These are phyloP conservation scores for Protomyces inundatus DNA, from an alignment of 1,139 yeast species.

Conservation along the genomic window DNA sequence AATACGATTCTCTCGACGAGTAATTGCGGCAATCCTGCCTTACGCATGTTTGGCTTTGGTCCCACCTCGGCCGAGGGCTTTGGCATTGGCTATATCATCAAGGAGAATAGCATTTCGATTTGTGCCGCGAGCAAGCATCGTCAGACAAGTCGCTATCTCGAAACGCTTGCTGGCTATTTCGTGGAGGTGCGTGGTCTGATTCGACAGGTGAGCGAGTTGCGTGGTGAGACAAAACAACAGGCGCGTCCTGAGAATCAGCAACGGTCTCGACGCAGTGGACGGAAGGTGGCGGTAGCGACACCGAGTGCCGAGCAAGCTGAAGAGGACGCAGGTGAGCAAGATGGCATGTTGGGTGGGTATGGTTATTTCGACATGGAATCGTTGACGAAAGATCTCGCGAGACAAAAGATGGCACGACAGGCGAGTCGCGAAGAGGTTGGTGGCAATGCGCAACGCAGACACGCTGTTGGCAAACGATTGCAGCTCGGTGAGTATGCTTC, in stretches of 20 bases:
- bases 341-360: constrained; percentile 63
- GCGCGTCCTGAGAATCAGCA: constrained; percentile 29
- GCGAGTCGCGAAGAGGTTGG: constrained; percentile 13
- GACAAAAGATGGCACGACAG: constrained; percentile 7
- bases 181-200: constrained; percentile 58
- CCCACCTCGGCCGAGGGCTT: constrained; percentile 87
- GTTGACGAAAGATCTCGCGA: constrained; percentile 37
- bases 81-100: constrained; percentile 86
- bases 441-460: constrained; percentile 22
- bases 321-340: constrained; percentile 41
- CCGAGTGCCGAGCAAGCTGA: constrained; percentile 33
- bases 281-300: constrained; percentile 2
- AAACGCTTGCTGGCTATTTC: constrained; percentile 64
- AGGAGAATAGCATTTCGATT: constrained; percentile 74
- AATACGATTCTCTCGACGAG: constrained; percentile 61
- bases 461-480: constrained; percentile 16
- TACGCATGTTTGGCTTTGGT: constrained; percentile 85
- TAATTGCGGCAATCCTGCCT: constrained; percentile 78
- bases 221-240: constrained; percentile 17
- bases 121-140: constrained; percentile 89
- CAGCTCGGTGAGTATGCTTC: constrained; percentile 15
- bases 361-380: constrained; percentile 74
- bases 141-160: constrained; percentile 76
- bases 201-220: constrained; percentile 42
- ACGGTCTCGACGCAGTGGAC: constrained; percentile 28